Conservation (phyloP, 148 eudicot genomes). For the Nyssa sinensis region DNA sequence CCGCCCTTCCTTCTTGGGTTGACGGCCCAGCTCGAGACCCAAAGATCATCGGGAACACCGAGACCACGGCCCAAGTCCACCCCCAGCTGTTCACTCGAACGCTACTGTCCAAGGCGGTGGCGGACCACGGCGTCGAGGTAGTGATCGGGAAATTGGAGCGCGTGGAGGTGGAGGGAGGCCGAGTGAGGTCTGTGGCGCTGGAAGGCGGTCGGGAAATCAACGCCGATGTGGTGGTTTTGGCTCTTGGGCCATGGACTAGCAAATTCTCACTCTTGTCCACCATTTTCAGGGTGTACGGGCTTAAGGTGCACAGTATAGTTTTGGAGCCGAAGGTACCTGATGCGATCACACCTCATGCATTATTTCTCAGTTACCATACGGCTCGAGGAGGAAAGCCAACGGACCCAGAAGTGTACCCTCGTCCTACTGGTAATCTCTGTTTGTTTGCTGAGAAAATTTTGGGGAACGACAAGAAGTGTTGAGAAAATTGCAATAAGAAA, state of each 20-base stretch:
- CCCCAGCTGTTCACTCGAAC: conserved; percentile 62
- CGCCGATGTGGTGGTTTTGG: conserved; percentile 73
- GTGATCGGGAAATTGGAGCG: conserved; percentile 63
- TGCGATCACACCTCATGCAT: conserved; percentile 61
- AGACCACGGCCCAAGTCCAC: conserved; percentile 83
- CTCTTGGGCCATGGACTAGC: conserved; percentile 84
- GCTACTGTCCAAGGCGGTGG: conserved; percentile 59
- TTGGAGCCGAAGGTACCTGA: conserved; percentile 62
- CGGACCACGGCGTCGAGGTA: conserved; percentile 60
- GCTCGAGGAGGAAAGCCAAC: conserved; percentile 53
- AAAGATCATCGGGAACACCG: conserved; percentile 53
- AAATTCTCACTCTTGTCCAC: conserved; percentile 44
- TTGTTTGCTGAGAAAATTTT: too few species aligned
- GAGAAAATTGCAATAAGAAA: background rate
- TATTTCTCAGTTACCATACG: conserved; percentile 62
- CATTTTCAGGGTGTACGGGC: conserved; percentile 68
- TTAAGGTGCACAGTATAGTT: conserved; percentile 81
- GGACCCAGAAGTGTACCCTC: conserved; percentile 89
- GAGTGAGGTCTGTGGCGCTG: conserved; percentile 46
- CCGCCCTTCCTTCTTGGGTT: conserved; percentile 59
- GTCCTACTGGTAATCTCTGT: conserved; percentile 89
- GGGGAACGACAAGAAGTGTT: background rate
- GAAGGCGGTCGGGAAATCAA: conserved; percentile 51
- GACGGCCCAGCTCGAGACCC: conserved; percentile 49
- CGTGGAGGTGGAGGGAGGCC: conserved; percentile 41